Conservation (phyloP, 2,329 filamentous ascomycete species). For the Penicillium aurantiogriseum region DNA sequence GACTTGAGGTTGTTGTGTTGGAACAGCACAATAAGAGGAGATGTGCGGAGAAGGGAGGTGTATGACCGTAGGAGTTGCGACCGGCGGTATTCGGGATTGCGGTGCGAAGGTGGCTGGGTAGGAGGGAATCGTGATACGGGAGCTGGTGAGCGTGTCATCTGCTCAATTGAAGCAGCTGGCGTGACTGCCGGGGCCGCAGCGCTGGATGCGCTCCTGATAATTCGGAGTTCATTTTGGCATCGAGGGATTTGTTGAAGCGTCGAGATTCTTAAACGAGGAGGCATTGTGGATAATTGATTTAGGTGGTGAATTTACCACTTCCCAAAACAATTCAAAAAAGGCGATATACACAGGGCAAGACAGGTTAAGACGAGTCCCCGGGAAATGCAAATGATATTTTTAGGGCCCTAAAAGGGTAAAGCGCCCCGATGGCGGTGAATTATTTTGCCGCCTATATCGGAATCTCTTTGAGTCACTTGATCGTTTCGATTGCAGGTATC, state of each 20-base stretch:
- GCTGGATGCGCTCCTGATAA: constrained; percentile 39
- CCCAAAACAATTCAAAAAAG: constrained; percentile 4
- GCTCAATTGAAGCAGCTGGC: constrained; percentile 53
- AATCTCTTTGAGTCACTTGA: constrained; percentile 15
- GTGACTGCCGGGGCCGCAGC: constrained; percentile 52
- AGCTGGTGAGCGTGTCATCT: constrained; percentile 45
- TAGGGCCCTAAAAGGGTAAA: constrained; percentile 18
- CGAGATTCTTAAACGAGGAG: constrained; percentile 51
- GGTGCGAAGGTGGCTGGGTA: constrained; percentile 82
- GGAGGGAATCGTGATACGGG: constrained; percentile 55
- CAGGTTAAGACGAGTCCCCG: constrained; percentile 9
- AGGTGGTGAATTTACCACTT: constrained; percentile 1
- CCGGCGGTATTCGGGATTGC: constrained; percentile 82
- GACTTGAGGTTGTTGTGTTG: constrained; percentile 75
- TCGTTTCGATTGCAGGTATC: neutral
- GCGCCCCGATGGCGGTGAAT: constrained; percentile 12
- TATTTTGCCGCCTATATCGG: constrained; percentile 19
- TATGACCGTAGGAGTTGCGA: constrained; percentile 85
- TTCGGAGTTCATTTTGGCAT: constrained; percentile 39
- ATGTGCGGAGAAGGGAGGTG: constrained; percentile 80
- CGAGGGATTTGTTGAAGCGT: constrained; percentile 37
- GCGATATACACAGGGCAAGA: neutral
- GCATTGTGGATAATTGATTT: constrained; percentile 44
- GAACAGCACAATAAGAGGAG: constrained; percentile 83
- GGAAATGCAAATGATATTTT: constrained; percentile 26